Conservation (phyloP, 805 yeast genomes). For the Wickerhamiella allomyrinae region DNA sequence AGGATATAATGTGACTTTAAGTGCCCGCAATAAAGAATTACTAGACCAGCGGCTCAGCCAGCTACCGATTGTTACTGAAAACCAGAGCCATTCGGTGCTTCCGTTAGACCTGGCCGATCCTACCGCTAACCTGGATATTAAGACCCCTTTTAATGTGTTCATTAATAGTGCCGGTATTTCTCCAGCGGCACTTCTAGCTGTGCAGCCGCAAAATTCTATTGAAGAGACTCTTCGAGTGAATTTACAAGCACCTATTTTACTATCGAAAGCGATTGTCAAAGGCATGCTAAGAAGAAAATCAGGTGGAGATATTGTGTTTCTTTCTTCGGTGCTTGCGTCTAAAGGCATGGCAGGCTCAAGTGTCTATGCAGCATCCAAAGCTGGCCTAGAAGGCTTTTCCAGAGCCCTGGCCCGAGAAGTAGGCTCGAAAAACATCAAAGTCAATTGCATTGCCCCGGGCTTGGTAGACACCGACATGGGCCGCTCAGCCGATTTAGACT, state of each 20-base stretch:
- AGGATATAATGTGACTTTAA: constrained; percentile 40
- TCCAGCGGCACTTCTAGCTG: constrained; percentile 37
- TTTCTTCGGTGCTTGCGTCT: constrained; percentile 46
- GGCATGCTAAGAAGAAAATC: constrained; percentile 33
- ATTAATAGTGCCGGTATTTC: constrained; percentile 48
- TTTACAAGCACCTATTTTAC: constrained; percentile 43
- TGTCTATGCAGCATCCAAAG: constrained; percentile 57
- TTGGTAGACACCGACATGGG: constrained; percentile 52
- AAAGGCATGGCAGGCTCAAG: constrained; percentile 37
- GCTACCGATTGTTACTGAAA: constrained; percentile 8
- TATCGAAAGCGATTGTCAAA: constrained; percentile 38
- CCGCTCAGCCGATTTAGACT: constrained; percentile 4
- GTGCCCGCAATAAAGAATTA: constrained; percentile 33
- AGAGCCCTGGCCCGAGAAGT: constrained; percentile 46
- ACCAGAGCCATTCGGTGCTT: constrained; percentile 12
- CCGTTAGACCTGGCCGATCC: constrained; percentile 11
- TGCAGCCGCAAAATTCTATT: constrained; percentile 31
- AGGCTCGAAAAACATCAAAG: constrained; percentile 37
- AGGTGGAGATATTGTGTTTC: constrained; percentile 36
- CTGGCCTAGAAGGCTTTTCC: constrained; percentile 54
- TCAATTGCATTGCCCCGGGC: constrained; percentile 58
- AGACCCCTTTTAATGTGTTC: constrained; percentile 28
- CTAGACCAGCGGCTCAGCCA: constrained; percentile 23
- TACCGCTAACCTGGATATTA: constrained; percentile 1
- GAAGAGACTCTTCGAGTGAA: constrained; percentile 38